Evolutionary conservation across 495 filamentous ascomycete genomes (phyloP).

Genomic region (Aspergillus conjunctus): DNA sequence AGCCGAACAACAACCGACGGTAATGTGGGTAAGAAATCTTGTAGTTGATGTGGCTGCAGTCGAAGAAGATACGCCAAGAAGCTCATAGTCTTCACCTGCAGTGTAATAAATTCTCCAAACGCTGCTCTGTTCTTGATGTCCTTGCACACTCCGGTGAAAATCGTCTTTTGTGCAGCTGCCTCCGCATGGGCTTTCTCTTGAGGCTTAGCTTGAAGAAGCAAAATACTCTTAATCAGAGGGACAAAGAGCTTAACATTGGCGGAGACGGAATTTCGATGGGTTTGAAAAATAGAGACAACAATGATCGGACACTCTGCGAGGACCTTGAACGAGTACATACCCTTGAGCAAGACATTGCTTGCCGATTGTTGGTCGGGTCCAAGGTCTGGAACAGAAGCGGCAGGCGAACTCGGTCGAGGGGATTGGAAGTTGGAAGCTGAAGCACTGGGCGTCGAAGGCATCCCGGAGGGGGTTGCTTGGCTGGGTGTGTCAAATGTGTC

Average conservation of each 20-base stretch:
- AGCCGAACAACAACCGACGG: slow-evolving; percentile 91
- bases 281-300: slow-evolving; percentile 97
- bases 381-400: slow-evolving; percentile 74
- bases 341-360: slow-evolving; percentile 75
- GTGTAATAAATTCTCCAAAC: slow-evolving; percentile 96
- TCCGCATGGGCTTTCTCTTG: slow-evolving; percentile 90
- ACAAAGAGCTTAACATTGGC: slow-evolving; percentile 91
- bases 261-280: slow-evolving; percentile 74
- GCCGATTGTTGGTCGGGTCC: slow-evolving; percentile 73
- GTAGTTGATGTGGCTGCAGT: slow-evolving; percentile 81
- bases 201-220: slow-evolving; percentile 87
- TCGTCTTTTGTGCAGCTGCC: slow-evolving; percentile 69
- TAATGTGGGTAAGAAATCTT: slow-evolving; percentile 84
- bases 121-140: slow-evolving; percentile 92
- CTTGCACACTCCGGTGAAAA: slow-evolving; percentile 91
- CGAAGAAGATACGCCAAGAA: slow-evolving; percentile 93
- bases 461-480: slow-evolving; percentile 63
- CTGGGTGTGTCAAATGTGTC: slow-evolving; percentile 84
- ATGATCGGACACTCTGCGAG: slow-evolving; percentile 97
- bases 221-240: slow-evolving; percentile 86
- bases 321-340: slow-evolving; percentile 99
- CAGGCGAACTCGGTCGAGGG: slow-evolving; percentile 85
- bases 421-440: slow-evolving; percentile 74
- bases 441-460: slow-evolving; percentile 78
- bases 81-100: slow-evolving; percentile 99